Evolutionary conservation across 1,284 basidiomycete genomes (phyloP), one percentile per base, ranked within the genome.

Genomic region (Heliocybe sulcata): DNA sequence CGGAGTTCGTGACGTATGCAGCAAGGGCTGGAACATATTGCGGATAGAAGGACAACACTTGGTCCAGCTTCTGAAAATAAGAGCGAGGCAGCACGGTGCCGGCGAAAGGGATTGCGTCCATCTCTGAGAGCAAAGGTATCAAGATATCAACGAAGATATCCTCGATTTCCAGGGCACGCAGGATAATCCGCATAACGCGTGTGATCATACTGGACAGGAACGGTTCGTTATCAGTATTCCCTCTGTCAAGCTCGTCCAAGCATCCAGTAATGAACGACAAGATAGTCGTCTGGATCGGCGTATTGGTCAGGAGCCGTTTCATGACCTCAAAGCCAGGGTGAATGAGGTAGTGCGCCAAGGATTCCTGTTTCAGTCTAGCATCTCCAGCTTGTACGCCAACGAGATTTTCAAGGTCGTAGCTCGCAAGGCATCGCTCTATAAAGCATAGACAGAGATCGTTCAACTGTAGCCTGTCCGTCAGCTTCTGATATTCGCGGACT

Each of bases 271-370:
- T 75, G 63, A 94, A 90, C 1, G 85, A 81, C 55, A 95, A 73
- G 33, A 96, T 75, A 55, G 78, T 85, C 1, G 78, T 70, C 61
- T 92, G 88, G 8, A 96, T 75, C 1, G 82, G 74, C 0, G 85
- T 81, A 51, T 83, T 82, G 19, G 85, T 87, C 48, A 98, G 75
- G 8, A 98, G 66, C 1, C 92, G 82, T 50, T 87, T 82, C 69
- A 96, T 82, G 53, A 98, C 73, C 53, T 93, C 86, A 67, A 92
- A 95, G 1, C 94, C 96, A 0, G 96, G 94, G 67, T 98, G 93
- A 1, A 87, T 65, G 10, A 87, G 72, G 8, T 87, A 66, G 6
- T 80, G 77, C 3, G 79, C 61, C 29, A 88, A 65, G 0, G 72
- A 66, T 26, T 87, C 85, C 23, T 69, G 69, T 54, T 76, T 82